Evolutionary conservation across 2,329 filamentous ascomycete species (phyloP).

Genomic region (Mycosphaerella sp.): DNA sequence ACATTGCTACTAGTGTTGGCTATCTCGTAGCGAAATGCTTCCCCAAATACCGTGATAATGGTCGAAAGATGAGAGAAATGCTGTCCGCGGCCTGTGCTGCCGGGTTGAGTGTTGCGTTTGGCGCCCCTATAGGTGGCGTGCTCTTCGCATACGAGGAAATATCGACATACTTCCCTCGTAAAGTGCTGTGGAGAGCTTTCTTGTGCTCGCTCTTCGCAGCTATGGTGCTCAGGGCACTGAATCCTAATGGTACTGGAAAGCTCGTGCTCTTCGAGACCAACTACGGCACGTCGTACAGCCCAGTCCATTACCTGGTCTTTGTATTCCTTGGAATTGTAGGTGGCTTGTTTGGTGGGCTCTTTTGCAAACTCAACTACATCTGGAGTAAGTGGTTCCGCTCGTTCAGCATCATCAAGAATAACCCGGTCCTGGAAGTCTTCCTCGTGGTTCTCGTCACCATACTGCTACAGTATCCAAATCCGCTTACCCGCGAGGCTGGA

Average conservation of each 20-base stretch:
- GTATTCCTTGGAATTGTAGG: constrained; percentile 51
- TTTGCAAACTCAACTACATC: constrained; percentile 53
- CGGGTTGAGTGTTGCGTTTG: constrained; percentile 56
- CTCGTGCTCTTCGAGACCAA: constrained; percentile 56
- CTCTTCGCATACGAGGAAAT: constrained; percentile 58
- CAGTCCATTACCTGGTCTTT: constrained; percentile 53
- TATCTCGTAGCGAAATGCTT: constrained; percentile 49
- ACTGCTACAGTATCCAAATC: constrained; percentile 52
- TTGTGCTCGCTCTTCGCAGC: constrained; percentile 53
- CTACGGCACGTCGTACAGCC: constrained; percentile 52
- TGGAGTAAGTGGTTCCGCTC: constrained; percentile 53
- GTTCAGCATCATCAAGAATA: constrained; percentile 47
- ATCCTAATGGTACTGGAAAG: constrained; percentile 55
- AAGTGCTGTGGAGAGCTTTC: constrained; percentile 55
- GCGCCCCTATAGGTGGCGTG: constrained; percentile 57
- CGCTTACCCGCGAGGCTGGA: constrained; percentile 50
- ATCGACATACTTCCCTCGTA: constrained; percentile 54
- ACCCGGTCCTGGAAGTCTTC: constrained; percentile 52
- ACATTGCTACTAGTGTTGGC: constrained; percentile 54
- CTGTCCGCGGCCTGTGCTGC: constrained; percentile 53
- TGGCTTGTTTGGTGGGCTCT: constrained; percentile 54
- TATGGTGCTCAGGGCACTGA: constrained; percentile 51
- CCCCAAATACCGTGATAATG: constrained; percentile 53
- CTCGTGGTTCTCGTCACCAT: constrained; percentile 51
- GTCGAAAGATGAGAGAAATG: constrained; percentile 53